phyloP scores from a whole-genome alignment of 2,329 filamentous ascomycete species.

The Epichloe bromicola region DNA sequence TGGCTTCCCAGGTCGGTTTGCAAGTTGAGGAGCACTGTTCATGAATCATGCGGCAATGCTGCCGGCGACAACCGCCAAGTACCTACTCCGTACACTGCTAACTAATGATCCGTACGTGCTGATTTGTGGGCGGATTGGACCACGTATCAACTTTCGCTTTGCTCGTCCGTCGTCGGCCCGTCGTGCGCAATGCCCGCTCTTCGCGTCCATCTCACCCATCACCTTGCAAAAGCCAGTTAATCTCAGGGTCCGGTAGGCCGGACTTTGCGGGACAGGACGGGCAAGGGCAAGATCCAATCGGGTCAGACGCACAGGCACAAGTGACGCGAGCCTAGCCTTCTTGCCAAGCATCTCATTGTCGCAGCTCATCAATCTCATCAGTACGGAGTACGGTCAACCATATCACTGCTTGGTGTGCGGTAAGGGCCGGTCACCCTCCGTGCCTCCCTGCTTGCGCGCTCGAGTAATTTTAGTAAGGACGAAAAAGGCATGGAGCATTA shows the following conservation, averaged over 20 bases:
- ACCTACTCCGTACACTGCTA: no score
- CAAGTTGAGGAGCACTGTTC: no score
- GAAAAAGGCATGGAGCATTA: no score
- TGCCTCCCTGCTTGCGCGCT: neutral
- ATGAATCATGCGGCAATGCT: no score
- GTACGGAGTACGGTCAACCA: neutral
- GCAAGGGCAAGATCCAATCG: neutral
- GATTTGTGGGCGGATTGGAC: no score
- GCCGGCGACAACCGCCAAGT: no score
- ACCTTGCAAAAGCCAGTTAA: neutral
- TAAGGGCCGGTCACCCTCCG: no score
- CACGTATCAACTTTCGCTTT: no score
- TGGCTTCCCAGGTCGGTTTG: no score
- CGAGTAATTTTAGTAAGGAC: neutral
- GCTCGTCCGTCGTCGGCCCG: no score
- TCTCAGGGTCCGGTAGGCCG: neutral
- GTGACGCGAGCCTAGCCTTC: neutral
- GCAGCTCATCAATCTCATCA: neutral
- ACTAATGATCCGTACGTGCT: no score
- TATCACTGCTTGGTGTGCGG: no score
- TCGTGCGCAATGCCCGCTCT: neutral
- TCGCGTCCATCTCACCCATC: neutral
- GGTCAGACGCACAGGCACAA: neutral
- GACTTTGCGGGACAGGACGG: neutral
- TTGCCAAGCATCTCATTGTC: neutral